Percentiles rank a stretch among this genome's conserved stretches.
These are phyloP conservation scores for Crithidia sp. DNA, from an alignment of 208 protist genomes.

Conservation along the genomic window DNA sequence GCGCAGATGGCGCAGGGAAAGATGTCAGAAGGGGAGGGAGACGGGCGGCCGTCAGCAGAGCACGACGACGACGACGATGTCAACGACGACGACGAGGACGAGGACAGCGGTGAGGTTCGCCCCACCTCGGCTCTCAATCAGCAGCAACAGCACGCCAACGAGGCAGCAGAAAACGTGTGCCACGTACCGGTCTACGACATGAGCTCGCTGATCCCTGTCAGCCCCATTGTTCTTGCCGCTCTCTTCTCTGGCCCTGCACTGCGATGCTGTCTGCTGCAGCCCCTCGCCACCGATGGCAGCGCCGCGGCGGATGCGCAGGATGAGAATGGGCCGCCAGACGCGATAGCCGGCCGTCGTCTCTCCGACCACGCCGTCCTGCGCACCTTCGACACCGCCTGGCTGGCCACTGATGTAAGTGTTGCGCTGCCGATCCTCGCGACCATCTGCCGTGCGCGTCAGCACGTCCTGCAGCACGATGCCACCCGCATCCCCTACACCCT, in stretches of 20 bases:
- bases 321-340: background rate
- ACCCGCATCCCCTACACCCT: conserved; percentile 64
- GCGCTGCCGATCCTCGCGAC: conserved; percentile 63
- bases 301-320: background rate
- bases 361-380: conserved; percentile 17
- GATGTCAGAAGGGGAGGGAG: background rate
- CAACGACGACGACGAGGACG: conserved; percentile 24
- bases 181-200: conserved; percentile 40
- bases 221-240: conserved; percentile 72
- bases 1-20: conserved; percentile 14
- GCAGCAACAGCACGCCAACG: background rate
- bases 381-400: conserved; percentile 47
- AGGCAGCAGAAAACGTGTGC: conserved; percentile 9
- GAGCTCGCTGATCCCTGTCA: conserved; percentile 54
- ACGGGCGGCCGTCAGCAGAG: too few species aligned
- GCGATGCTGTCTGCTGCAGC: conserved; percentile 67
- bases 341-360: background rate
- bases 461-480: conserved; percentile 43
- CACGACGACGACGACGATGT: conserved; percentile 31
- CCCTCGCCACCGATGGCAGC: background rate
- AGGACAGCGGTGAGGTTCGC: conserved; percentile 17
- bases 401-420: conserved; percentile 50
- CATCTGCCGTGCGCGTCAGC: conserved; percentile 56
- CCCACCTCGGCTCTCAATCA: background rate
- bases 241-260: conserved; percentile 61